Evolutionary conservation across 2,329 filamentous ascomycete genomes (phyloP).

Genomic region (Penicillium frequentans): DNA sequence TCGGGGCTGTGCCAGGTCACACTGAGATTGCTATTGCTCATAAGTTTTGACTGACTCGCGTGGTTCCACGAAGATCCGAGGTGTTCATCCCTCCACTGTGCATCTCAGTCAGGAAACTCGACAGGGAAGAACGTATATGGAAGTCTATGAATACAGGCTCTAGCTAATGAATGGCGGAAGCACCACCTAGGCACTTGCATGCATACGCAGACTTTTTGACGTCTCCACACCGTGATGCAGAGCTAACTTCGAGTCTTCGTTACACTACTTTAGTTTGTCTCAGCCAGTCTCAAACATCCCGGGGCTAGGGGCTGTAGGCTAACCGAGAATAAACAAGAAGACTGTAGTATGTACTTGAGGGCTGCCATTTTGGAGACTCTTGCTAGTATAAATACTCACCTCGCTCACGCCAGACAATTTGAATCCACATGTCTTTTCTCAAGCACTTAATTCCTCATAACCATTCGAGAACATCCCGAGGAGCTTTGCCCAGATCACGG

Average conservation of each 20-base stretch:
- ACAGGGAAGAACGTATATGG: neutral
- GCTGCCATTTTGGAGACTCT: neutral
- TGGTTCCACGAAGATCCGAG: neutral
- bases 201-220: neutral
- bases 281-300: neutral
- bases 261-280: neutral
- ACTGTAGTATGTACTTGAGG: neutral
- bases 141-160: neutral
- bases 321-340: neutral
- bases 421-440: neutral
- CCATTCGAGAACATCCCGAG: neutral
- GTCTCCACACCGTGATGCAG: neutral
- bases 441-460: neutral
- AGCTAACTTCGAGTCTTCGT: neutral
- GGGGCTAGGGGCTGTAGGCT: neutral
- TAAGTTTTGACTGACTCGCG: neutral
- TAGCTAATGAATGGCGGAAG: neutral
- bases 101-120: neutral
- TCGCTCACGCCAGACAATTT: neutral
- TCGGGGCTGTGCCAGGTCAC: neutral
- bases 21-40: neutral
- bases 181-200: neutral
- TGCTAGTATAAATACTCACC: neutral
- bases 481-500: neutral
- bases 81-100: neutral